phyloP scores from a whole-genome alignment of 257 asterid species.

The Solanum chilense region DNA sequence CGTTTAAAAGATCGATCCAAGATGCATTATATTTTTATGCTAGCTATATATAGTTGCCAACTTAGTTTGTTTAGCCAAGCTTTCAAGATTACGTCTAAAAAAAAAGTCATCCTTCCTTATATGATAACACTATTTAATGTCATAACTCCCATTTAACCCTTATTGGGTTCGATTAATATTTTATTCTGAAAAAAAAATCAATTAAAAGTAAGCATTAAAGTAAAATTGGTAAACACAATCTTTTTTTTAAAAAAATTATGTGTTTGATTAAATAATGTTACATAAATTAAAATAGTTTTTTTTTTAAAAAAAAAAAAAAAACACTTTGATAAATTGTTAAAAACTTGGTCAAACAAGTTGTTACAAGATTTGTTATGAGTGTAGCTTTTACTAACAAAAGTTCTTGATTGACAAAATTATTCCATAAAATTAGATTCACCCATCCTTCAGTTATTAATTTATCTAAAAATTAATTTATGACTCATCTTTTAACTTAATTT shows the following conservation, averaged over 20 bases:
- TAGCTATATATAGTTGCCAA: neutral
- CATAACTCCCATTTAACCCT: neutral
- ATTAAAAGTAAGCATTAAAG: too few species aligned
- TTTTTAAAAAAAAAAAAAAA: too few species aligned
- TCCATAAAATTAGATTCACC: neutral
- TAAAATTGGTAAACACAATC: too few species aligned
- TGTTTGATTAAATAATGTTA: neutral
- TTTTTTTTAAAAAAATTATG: rapidly evolving
- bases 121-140: neutral
- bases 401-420: neutral
- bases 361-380: neutral
- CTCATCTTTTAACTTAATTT: neutral
- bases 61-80: neutral
- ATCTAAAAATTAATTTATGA: neutral
- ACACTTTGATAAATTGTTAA: neutral
- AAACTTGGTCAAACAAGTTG: neutral
- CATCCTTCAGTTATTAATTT: too few species aligned
- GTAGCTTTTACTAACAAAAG: neutral
- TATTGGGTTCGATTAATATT: neutral
- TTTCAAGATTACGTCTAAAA: too few species aligned
- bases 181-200: too few species aligned
- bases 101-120: neutral
- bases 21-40: neutral
- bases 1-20: neutral
- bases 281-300: too few species aligned